phyloP scores from a whole-genome alignment of 2,329 filamentous ascomycete species.

The Monilinia polystroma region DNA sequence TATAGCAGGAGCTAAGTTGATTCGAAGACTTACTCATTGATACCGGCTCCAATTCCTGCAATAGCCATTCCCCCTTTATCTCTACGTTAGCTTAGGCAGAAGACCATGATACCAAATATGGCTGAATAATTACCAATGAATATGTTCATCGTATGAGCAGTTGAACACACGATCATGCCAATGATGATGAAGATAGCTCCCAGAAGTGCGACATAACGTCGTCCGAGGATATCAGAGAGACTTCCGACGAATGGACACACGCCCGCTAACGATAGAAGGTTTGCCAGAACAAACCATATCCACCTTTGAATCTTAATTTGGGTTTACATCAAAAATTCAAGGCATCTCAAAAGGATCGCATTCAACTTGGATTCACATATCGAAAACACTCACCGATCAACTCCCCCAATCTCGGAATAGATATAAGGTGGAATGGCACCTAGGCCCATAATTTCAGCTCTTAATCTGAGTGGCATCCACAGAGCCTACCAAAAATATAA shows the following conservation, averaged over 20 bases:
- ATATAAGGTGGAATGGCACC: too few relatives aligned
- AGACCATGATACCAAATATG: too few relatives aligned
- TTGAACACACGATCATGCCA: conserved; percentile 59
- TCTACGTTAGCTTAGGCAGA: not conserved
- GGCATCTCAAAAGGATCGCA: too few relatives aligned
- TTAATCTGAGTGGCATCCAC: too few relatives aligned
- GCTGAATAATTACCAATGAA: conserved; percentile 53
- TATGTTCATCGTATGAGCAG: conserved; percentile 57
- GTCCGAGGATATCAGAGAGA: conserved; percentile 62
- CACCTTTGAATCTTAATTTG: conserved; percentile 24
- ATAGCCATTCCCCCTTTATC: conserved; percentile 51
- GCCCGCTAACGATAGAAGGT: conserved; percentile 56
- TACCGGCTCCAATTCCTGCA: conserved; percentile 64
- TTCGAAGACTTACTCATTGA: conserved; percentile 52
- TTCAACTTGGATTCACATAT: too few relatives aligned
- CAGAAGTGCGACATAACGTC: conserved; percentile 56
- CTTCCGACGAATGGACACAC: conserved; percentile 65
- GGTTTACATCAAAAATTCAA: too few relatives aligned
- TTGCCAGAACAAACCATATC: conserved; percentile 44
- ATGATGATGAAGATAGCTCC: conserved; percentile 55
- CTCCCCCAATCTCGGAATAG: too few relatives aligned
- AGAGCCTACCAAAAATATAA: too few relatives aligned
- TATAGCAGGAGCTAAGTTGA: accelerated
- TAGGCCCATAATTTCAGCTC: too few relatives aligned
- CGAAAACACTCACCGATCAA: too few relatives aligned